phyloP scores from a whole-genome alignment of 441 rosid species.

The Gossypium trilobum region DNA sequence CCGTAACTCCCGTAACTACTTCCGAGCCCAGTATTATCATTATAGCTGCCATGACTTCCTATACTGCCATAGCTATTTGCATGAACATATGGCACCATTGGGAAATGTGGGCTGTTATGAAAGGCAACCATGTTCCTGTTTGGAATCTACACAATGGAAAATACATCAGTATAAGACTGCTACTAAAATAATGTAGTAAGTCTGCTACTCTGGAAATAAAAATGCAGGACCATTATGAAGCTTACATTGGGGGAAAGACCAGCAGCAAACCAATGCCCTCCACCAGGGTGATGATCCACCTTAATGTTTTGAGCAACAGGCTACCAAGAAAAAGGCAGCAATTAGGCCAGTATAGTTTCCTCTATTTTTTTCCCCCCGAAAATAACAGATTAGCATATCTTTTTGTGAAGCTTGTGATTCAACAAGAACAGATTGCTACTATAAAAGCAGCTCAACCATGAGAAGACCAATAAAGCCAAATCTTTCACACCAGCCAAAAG shows the following conservation, averaged over 20 bases:
- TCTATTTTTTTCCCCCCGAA: neutral
- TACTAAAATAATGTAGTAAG: conserved; percentile 5
- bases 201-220: conserved; percentile 7
- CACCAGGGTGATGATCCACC: conserved; percentile 98
- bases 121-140: conserved; percentile 55
- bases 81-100: conserved; percentile 55
- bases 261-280: conserved; percentile 99
- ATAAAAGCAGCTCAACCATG: neutral
- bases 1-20: conserved; percentile 95
- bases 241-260: conserved; percentile 98
- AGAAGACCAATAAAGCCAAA: conserved; percentile 3
- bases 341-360: neutral
- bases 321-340: conserved; percentile 24
- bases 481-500: neutral
- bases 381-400: neutral
- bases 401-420: neutral
- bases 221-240: conserved; percentile 1
- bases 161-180: conserved; percentile 9
- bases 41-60: conserved; percentile 93
- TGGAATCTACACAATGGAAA: conserved; percentile 44
- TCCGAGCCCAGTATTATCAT: conserved; percentile 68
- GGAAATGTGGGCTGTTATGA: conserved; percentile 84
- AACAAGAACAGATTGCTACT: neutral
- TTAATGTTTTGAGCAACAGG: conserved; percentile 70
- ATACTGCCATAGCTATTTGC: conserved; percentile 89